phyloP scores from a whole-genome alignment of 1,284 basidiomycete genomes.

The Pseudozyma flocculosa region DNA sequence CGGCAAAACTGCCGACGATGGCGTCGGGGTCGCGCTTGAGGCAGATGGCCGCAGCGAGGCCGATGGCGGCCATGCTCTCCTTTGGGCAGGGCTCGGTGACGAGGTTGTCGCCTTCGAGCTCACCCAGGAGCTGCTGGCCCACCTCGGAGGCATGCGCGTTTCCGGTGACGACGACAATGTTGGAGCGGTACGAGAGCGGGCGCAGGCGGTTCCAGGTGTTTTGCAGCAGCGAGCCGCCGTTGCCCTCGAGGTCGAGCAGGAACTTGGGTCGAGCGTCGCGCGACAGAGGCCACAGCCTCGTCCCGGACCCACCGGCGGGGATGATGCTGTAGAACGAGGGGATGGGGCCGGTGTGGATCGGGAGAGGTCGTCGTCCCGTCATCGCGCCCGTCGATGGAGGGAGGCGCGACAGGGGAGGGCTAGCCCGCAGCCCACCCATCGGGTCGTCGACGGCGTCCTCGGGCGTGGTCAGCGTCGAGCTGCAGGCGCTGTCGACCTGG shows the following conservation, averaged over 20 bases:
- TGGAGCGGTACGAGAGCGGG: conserved; percentile 2
- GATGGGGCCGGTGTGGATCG: too few relatives aligned
- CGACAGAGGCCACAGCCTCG: conserved; percentile 11
- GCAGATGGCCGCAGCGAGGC: conserved; percentile 1
- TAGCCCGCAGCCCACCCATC: too few relatives aligned
- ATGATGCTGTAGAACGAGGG: too few relatives aligned
- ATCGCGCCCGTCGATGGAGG: too few relatives aligned
- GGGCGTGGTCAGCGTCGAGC: too few relatives aligned
- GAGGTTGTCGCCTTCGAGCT: conserved; percentile 7
- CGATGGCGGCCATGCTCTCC: conserved; percentile 17
- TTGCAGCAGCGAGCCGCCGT: conserved; percentile 10
- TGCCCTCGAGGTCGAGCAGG: conserved; percentile 12
- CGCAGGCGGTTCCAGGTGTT: conserved; percentile 15
- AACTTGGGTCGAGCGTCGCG: conserved; percentile 17
- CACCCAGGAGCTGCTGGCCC: conserved; percentile 9
- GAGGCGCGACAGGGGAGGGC: too few relatives aligned
- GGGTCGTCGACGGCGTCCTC: too few relatives aligned
- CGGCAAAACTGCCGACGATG: conserved; percentile 2
- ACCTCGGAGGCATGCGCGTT: conserved; percentile 8
- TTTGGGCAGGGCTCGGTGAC: conserved; percentile 15
- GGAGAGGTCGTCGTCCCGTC: too few relatives aligned
- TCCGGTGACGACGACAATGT: conserved; percentile 13
- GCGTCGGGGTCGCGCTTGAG: conserved; percentile 2
- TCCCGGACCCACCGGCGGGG: conserved; percentile 2
- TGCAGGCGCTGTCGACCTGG: too few relatives aligned